Percentiles rank a stretch among this genome's conserved stretches.
Conservation (phyloP, 2,329 filamentous ascomycete genomes). For the Blumeria graminis region DNA sequence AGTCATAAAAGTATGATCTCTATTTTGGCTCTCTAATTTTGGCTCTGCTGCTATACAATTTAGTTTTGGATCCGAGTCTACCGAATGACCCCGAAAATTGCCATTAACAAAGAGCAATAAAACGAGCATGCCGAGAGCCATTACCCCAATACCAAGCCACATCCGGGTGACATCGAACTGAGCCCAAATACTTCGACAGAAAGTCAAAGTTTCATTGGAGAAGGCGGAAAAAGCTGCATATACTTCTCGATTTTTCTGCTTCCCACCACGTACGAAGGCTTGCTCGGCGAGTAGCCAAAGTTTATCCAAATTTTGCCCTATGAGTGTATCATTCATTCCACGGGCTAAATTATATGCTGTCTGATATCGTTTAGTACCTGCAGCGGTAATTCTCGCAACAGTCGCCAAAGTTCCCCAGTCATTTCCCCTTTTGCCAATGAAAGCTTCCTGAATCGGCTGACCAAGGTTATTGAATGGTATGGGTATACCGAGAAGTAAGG, state of each 20-base stretch:
- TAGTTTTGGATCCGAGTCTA: conserved; percentile 29
- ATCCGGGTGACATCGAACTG: conserved; percentile 76
- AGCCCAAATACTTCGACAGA: conserved; percentile 75
- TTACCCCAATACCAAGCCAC: conserved; percentile 50
- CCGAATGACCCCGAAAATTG: conserved; percentile 27
- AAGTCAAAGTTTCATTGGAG: conserved; percentile 50
- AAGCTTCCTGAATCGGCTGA: conserved; percentile 80
- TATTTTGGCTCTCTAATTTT: conserved; percentile 21
- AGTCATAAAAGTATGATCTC: conserved; percentile 7
- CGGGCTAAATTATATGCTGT: conserved; percentile 53
- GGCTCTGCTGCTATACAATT: conserved; percentile 33
- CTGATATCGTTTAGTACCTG: conserved; percentile 79
- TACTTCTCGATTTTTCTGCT: conserved; percentile 19
- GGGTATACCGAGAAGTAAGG: conserved; percentile 68
- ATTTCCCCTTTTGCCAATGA: conserved; percentile 42
- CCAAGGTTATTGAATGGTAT: conserved; percentile 95
- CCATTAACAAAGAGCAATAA: conserved; percentile 49
- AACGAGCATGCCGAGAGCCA: conserved; percentile 40
- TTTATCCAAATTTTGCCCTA: conserved; percentile 26
- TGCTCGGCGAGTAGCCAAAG: conserved; percentile 31
- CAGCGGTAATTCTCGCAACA: conserved; percentile 53
- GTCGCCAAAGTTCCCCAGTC: conserved; percentile 56
- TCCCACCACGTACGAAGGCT: conserved; percentile 14
- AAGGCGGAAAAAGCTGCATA: conserved; percentile 44
- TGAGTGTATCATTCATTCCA: conserved; percentile 36